Base-by-base conservation (phyloP, 2,329 filamentous ascomycete genomes). In the Fusarium avenaceum region DNA sequence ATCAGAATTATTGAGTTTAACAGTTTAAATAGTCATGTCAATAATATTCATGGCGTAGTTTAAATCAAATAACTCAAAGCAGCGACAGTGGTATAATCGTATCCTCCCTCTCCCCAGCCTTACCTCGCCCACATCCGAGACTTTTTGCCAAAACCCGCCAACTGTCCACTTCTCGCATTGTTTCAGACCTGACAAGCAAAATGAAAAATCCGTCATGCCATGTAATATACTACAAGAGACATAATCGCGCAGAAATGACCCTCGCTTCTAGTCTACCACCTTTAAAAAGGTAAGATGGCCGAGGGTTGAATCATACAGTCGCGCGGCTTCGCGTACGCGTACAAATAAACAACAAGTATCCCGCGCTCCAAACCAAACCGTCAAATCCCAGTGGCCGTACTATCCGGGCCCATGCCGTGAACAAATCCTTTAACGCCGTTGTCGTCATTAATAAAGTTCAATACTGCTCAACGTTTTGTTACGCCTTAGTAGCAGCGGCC, bases 401-500 rank as follows among this genome's bases (percentile, higher is more conserved):
- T 74, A 67, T 67, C 70, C 61, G 48, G 68, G 61, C 51, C 72
- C 71, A 57, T 49, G 59, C 73, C 69, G 62, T 73, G 72, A 72
- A 72, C 63, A 66, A 71, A 76, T 72, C 64, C 74, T 73, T 65
- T 63, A 73, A 79, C 78, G 78, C 78, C 76, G 62, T 77, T 75
- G 74, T 78, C 74, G 73, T 79, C 76, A 77, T 80, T 76, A 80
- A 75, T 76, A 76, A 74, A 65, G 72, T 68, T 74, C 67, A 57
- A 65, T 71, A 65, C 56, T 61, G 42, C 69, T 63, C 54, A 67
- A 53, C 50, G 60, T 57, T n/a, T 46, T 47, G 32, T 74, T 75
- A 80, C 69, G 77, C 80, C 79, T 82, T 82, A 50, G 79, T 74
- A 50, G 82, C 76, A 51, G 82, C 79, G 14, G 82, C 80, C 81